These are phyloP conservation scores for Trametes cinnabarina DNA, from an alignment of 768 basidiomycete species.

Conservation along the genomic window DNA sequence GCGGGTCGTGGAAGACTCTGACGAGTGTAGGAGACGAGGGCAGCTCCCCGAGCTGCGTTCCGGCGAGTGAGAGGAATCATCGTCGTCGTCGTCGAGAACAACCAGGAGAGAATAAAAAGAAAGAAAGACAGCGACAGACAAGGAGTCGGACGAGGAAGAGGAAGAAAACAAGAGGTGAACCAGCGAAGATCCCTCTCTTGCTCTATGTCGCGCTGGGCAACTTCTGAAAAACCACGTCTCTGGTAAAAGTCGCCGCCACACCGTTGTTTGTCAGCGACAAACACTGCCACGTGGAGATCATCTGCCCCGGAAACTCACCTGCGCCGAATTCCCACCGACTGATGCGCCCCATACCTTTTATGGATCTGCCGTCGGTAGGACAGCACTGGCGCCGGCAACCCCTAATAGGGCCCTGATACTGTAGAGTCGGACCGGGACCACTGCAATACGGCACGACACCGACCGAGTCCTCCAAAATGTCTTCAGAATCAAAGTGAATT, in stretches of 20 bases:
- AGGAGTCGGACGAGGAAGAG: not conserved
- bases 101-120: not conserved
- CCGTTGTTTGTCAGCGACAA: conserved; percentile 11
- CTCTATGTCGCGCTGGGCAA: not conserved
- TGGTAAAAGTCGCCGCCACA: conserved; percentile 7
- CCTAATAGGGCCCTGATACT: no score
- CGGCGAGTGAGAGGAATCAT: conserved; percentile 34
- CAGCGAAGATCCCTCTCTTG: conserved; percentile 17
- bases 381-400: no score
- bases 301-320: not conserved
- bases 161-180: conserved; percentile 7
- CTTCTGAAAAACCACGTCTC: not conserved
- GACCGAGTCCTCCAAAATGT: no score
- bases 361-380: not conserved
- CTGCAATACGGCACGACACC: no score
- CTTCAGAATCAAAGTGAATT: no score
- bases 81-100: conserved; percentile 3
- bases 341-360: not conserved
- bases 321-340: not conserved
- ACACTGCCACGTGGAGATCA: conserved; percentile 2
- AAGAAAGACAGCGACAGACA: not conserved
- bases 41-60: conserved; percentile 31
- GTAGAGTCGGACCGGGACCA: no score
- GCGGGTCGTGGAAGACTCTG: conserved; percentile 68
- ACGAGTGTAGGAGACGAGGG: conserved; percentile 58